Conservation (phyloP, 441 rosid species). For the Erysimum cheiri region DNA sequence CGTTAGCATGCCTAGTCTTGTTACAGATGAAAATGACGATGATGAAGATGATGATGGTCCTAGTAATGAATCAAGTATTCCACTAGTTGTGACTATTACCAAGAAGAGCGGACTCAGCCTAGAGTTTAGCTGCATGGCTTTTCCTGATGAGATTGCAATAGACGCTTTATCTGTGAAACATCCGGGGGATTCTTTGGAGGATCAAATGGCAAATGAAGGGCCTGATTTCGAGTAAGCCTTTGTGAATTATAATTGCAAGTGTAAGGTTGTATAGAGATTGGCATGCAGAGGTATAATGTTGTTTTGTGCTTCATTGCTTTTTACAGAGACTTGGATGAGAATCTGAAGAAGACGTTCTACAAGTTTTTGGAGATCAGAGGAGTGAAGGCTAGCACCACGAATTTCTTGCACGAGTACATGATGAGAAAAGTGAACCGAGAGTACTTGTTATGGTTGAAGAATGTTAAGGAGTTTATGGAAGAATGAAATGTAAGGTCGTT, state of each 20-base stretch:
- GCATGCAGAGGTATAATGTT: conserved; percentile 21
- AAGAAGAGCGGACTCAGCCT: conserved; percentile 62
- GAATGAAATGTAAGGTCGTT: conserved; percentile 23
- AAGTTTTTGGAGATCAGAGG: conserved; percentile 82
- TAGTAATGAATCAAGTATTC: conserved; percentile 50
- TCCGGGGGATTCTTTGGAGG: conserved; percentile 53
- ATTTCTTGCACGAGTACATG: conserved; percentile 85
- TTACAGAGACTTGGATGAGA: conserved; percentile 82
- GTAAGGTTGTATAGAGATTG: background rate
- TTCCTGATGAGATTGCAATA: conserved; percentile 63
- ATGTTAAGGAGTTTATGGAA: conserved; percentile 71
- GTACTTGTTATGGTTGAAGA: conserved; percentile 69
- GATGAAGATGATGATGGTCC: conserved; percentile 48
- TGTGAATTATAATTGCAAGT: background rate
- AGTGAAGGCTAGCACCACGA: conserved; percentile 70
- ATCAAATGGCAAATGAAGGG: conserved; percentile 62
- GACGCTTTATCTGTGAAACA: conserved; percentile 62
- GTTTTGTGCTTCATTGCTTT: background rate
- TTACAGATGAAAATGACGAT: conserved; percentile 51
- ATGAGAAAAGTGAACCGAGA: conserved; percentile 76
- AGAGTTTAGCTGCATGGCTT: conserved; percentile 77
- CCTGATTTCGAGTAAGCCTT: conserved; percentile 77
- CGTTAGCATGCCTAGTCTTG: conserved; percentile 75
- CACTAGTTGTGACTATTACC: conserved; percentile 68
- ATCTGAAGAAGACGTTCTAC: conserved; percentile 73